Evolutionary conservation across 495 filamentous ascomycete genomes (phyloP).

Genomic region (Aspergillus taichungensis): DNA sequence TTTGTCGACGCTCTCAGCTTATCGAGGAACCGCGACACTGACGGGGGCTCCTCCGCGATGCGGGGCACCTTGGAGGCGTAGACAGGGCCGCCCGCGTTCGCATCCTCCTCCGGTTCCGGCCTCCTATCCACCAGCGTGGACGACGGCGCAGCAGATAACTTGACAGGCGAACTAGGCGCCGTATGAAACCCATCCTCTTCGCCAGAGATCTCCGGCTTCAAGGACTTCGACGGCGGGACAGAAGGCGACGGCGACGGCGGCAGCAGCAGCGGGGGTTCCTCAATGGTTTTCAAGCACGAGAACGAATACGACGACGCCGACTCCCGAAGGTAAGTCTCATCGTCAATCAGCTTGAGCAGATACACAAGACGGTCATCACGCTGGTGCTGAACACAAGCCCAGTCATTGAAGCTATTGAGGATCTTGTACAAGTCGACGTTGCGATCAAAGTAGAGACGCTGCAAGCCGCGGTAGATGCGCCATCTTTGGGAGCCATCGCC

Average conservation of each 20-base stretch:
- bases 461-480: conserved; percentile 8
- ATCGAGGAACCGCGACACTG: conserved; percentile 12
- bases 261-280: no score
- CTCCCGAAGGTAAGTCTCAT: conserved; percentile 21
- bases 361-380: conserved; percentile 17
- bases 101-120: conserved; percentile 1
- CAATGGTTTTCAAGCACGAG: no score
- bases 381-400: conserved; percentile 11
- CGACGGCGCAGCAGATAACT: conserved; percentile 1
- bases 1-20: conserved; percentile 13
- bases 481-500: conserved; percentile 5
- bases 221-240: not conserved
- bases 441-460: conserved; percentile 12
- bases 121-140: conserved; percentile 3
- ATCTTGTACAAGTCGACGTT: conserved; percentile 9
- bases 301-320: conserved; percentile 1
- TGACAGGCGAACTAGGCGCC: conserved; percentile 31
- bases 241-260: no score
- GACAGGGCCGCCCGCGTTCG: not conserved
- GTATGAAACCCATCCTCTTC: conserved; percentile 32
- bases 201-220: conserved; percentile 20
- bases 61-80: conserved; percentile 6
- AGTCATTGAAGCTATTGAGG: conserved; percentile 21
- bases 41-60: not conserved
- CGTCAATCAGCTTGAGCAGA: conserved; percentile 17